Conservation (phyloP, 495 filamentous ascomycete genomes). For the Xylaria telfairii region DNA sequence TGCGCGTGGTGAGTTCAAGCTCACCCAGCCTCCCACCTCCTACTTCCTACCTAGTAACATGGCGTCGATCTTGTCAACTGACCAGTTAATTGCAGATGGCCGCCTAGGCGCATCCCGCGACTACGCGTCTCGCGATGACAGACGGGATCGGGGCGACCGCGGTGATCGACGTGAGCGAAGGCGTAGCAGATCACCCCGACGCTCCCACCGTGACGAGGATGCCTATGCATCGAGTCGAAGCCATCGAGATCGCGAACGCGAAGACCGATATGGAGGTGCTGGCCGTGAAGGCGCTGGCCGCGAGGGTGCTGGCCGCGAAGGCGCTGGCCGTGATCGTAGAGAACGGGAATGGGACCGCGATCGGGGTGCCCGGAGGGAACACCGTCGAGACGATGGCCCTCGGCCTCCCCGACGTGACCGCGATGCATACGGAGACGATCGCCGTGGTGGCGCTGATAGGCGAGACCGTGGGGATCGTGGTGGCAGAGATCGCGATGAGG, state of each 20-base stretch:
- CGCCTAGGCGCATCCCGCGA: slow-evolving; percentile 73
- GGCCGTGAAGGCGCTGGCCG: too few species aligned
- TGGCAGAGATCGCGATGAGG: slow-evolving; percentile 53
- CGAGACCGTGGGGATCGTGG: slow-evolving; percentile 56
- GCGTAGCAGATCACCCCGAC: slow-evolving; percentile 57
- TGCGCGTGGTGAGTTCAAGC: slow-evolving; percentile 70
- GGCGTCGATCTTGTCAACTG: slow-evolving; percentile 31
- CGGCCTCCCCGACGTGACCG: slow-evolving; percentile 65
- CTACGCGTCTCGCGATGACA: slow-evolving; percentile 64
- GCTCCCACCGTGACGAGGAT: slow-evolving; percentile 73
- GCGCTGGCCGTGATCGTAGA: slow-evolving; percentile 57
- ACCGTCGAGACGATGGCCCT: slow-evolving; percentile 67
- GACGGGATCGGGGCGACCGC: slow-evolving; percentile 56
- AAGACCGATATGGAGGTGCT: slow-evolving; percentile 80
- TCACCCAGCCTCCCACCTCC: slow-evolving; percentile 1
- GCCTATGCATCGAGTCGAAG: slow-evolving; percentile 89
- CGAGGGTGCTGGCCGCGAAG: too few species aligned
- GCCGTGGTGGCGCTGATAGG: slow-evolving; percentile 63
- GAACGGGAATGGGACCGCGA: slow-evolving; percentile 77
- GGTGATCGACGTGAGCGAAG: slow-evolving; percentile 59
- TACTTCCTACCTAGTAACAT: background rate
- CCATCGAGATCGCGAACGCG: slow-evolving; percentile 88
- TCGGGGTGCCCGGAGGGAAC: slow-evolving; percentile 62
- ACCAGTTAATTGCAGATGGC: slow-evolving; percentile 58
- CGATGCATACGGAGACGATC: slow-evolving; percentile 71